These are phyloP conservation scores for Globisporangium cederbergense DNA, from an alignment of 352 stramenopile genomes.

Conservation along the genomic window DNA sequence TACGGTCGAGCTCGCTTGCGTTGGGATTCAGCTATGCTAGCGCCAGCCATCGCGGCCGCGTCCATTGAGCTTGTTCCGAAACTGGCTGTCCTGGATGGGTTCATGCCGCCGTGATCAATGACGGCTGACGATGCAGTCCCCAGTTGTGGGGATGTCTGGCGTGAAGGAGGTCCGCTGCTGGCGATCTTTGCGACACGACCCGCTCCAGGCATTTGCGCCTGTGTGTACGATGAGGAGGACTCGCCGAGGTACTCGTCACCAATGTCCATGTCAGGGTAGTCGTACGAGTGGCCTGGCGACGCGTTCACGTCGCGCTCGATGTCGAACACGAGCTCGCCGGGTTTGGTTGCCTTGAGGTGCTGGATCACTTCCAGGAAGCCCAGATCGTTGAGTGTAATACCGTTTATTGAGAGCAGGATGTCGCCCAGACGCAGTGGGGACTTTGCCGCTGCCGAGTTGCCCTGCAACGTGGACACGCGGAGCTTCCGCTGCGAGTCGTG, in stretches of 20 bases:
- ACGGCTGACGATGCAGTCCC: background rate
- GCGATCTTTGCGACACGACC: background rate
- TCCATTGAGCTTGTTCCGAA: background rate
- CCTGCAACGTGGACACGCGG: slow-evolving; percentile 58
- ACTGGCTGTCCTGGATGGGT: background rate
- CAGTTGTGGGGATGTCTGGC: slow-evolving; percentile 5
- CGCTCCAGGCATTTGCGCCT: too few relatives aligned
- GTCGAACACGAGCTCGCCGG: slow-evolving; percentile 52
- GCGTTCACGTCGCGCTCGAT: slow-evolving; percentile 33
- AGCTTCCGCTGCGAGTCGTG: slow-evolving; percentile 51
- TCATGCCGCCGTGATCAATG: background rate
- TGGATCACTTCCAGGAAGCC: slow-evolving; percentile 57
- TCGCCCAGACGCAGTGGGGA: slow-evolving; percentile 54
- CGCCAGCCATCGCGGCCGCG: background rate
- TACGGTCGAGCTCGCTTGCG: slow-evolving; percentile 48
- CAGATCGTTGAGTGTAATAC: slow-evolving; percentile 37
- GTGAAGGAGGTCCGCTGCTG: background rate
- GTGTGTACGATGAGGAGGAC: background rate
- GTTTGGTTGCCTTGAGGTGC: slow-evolving; percentile 47
- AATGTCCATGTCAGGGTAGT: slow-evolving; percentile 9
- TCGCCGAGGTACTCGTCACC: slow-evolving; percentile 15
- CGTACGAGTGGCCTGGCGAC: slow-evolving; percentile 10
- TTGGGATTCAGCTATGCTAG: slow-evolving; percentile 19
- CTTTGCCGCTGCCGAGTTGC: slow-evolving; percentile 32
- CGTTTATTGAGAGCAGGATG: slow-evolving; percentile 68